Conservation (phyloP, 129 eudicot genomes). For the Pulicaria dysenterica region DNA sequence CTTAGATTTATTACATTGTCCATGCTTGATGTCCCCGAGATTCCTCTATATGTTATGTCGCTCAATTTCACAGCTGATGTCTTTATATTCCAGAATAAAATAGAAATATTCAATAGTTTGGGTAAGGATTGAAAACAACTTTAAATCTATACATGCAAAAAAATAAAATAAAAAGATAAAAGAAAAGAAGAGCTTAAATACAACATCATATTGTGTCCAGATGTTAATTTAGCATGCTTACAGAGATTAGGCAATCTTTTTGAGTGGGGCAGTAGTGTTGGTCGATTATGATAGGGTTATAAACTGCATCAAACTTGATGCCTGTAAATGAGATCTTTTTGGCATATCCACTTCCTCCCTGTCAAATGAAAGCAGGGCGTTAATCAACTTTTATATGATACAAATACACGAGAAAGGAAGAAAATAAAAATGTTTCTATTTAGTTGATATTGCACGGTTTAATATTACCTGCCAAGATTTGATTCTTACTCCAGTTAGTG, state of each 20-base stretch:
- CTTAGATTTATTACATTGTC: slow-evolving; percentile 61
- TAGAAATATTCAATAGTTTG: background rate
- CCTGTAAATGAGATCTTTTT: slow-evolving; percentile 59
- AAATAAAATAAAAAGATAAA: background rate
- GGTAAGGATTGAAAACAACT: slow-evolving; percentile 6
- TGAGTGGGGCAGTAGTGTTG: slow-evolving; percentile 64
- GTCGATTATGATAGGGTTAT: slow-evolving; percentile 66
- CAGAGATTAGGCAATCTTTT: slow-evolving; percentile 44
- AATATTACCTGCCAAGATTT: slow-evolving; percentile 61
- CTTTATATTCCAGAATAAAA: slow-evolving; percentile 32
- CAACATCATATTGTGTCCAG: background rate
- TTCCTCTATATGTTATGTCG: slow-evolving; percentile 49
- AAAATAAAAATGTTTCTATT: background rate
- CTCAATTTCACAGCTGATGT: slow-evolving; percentile 53
- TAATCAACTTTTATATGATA: background rate
- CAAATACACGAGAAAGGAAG: background rate
- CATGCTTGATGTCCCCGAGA: slow-evolving; percentile 57
- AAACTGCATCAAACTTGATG: slow-evolving; percentile 51
- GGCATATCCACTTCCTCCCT: slow-evolving; percentile 78
- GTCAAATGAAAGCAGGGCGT: slow-evolving; percentile 5
- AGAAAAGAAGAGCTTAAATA: background rate
- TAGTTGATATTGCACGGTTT: background rate
- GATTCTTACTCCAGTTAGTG: slow-evolving; percentile 64
- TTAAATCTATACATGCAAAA: background rate
- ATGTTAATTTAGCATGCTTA: slow-evolving; percentile 27